Evolutionary conservation across 179 eudicot species (phyloP), one percentile per base, ranked within the genome.

Genomic region (Silene noctiflora): DNA sequence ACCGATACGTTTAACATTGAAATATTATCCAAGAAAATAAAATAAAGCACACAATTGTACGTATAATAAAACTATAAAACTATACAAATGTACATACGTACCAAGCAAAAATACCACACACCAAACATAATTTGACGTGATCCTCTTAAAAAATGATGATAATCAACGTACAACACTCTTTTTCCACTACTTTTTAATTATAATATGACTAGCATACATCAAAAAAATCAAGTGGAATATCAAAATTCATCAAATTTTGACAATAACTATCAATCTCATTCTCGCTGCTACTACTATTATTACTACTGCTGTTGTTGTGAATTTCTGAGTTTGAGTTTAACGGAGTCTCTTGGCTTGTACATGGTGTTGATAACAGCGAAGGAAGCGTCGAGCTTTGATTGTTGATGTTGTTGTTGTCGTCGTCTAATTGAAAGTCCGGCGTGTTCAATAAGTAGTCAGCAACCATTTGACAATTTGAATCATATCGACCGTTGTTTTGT

Each of bases 181-280:
- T 31, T 51, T 7, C 12, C 51, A 20, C 51, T 69, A 3, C 5
- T 12, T 35, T 46, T 48, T 35, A 17, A 56, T 27, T 29, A 31
- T 33, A 72, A 2, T 59, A 64, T 8, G 39, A 42, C 42, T 22
- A 21, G 16, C 51, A 75, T 48, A 81, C 80, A 87, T 86, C 90
- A 80, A 87, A 81, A 70, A 89, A 53, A 69, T 90, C 86, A 62
- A 75, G 2, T 65, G 89, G 89, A 14, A 89, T 84, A 39, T 92
- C 92, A 73, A 83, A 90, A 77, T 88, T 76, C 80, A 90, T 74
- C 82, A 77, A 75, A 48, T 83, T 79, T 35, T 82, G 84, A 81
- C 90, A 86, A 66, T 89, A 91, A 82, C 96, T 79, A 76, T 94
- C 98, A 33, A 84, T 91, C 79, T 91, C 97, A 59, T 94, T 92